A percentile compares a stretch with the other conserved stretches of the same genome.
Evolutionary conservation across 73 alveolate genomes (phyloP).

Genomic region (Paramecium bursaria): DNA sequence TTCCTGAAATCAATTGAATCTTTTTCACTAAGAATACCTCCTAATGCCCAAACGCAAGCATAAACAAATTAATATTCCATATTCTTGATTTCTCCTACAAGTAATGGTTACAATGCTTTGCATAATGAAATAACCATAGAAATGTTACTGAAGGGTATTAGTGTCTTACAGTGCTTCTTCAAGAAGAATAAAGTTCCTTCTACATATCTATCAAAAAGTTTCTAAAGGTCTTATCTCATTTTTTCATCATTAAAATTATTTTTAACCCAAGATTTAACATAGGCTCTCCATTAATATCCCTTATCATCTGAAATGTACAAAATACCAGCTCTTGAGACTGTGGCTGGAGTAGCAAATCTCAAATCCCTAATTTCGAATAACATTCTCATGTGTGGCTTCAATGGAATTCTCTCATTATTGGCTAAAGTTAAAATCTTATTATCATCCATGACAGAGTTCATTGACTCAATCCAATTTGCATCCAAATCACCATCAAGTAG

Average conservation of each 20-base stretch:
- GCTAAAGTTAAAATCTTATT: slow-evolving; percentile 97
- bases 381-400: slow-evolving; percentile 99
- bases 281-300: slow-evolving; percentile 95
- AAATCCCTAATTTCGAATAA: slow-evolving; percentile 99
- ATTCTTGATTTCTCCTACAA: slow-evolving; percentile 95
- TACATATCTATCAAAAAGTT: slow-evolving; percentile 86
- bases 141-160: slow-evolving; percentile 94
- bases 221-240: slow-evolving; percentile 73
- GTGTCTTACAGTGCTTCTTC: slow-evolving; percentile 87
- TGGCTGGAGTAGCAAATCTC: slow-evolving; percentile 99
- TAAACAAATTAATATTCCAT: slow-evolving; percentile 96
- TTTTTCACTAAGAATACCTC: slow-evolving; percentile 97
- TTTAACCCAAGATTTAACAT: slow-evolving; percentile 90
- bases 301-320: slow-evolving; percentile 94
- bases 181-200: slow-evolving; percentile 84
- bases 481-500: slow-evolving; percentile 99
- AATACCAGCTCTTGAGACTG: slow-evolving; percentile 99
- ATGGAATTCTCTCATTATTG: slow-evolving; percentile 99
- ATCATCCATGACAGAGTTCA: slow-evolving; percentile 99
- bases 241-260: slow-evolving; percentile 83
- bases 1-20: slow-evolving; percentile 99
- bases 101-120: slow-evolving; percentile 91
- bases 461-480: slow-evolving; percentile 99
- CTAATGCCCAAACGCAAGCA: slow-evolving; percentile 99
- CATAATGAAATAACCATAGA: slow-evolving; percentile 93